Base-by-base conservation (phyloP, 1,284 basidiomycete genomes). In the Cryptococcus wingfieldii region DNA sequence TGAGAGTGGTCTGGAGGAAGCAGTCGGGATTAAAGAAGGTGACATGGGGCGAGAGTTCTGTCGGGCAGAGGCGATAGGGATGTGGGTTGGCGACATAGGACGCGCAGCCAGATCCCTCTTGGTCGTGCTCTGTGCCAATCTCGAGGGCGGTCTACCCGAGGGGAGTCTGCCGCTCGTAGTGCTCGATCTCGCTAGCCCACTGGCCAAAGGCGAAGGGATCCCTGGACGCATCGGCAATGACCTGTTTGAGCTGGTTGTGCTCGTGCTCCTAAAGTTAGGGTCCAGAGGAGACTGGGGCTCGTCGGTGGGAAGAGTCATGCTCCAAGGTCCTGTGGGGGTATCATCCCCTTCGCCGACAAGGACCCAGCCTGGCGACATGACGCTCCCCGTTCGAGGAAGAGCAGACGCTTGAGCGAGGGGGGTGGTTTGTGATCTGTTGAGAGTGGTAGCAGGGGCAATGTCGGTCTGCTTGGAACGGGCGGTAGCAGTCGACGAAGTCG, bases 131-230 rank as follows among this genome's bases (percentile, higher is more conserved):
- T 42, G 41, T 10, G 41, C 41, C 41, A 42, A 8, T 16, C 41
- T 8, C 41, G 41, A 42, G 7, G 41, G 41, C 16, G 41, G 41
- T 42, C 41, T n/a, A 23, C n/a, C 7, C 16, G n/a, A 8, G 14
- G 41, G 9, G 7, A 10, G 41, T 42, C 41, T 42, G 9, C 12
- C 50, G 50, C 41, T 52, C 28, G 38, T 14, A 41, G 7, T 51
- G 19, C 56, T 53, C 9, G 60, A 54, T 13, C 44, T 43, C 38
- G 41, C 51, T n/a, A 58, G 23, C 18, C 49, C 23, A 46, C 51
- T 55, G 4, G 66, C 63, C 14, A 77, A 62, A 0, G 75, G 74
- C 3, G 69, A 74, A 8, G 75, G 74, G 31, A 77, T 77, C 1
- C 65, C 67, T 0, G 75, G 71, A 14, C 74, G 61, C 2, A 61